Conservation (phyloP, 2,329 filamentous ascomycete genomes). For the Niveomyces coronatus region DNA sequence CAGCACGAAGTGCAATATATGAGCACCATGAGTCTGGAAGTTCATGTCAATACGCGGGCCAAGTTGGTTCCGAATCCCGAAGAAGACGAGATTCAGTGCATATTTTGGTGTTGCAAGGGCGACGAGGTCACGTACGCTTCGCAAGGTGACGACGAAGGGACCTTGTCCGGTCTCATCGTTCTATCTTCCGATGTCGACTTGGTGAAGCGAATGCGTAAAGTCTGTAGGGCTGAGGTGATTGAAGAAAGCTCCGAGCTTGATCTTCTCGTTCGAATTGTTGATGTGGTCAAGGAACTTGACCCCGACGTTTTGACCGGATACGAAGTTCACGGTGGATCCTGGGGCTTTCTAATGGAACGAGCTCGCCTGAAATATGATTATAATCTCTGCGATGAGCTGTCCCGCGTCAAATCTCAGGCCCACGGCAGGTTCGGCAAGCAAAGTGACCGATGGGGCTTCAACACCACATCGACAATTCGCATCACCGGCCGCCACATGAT, state of each 20-base stretch:
- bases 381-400: constrained; percentile 84
- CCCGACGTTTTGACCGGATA: constrained; percentile 92
- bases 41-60: constrained; percentile 81
- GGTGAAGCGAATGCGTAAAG: constrained; percentile 50
- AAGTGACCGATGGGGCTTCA: constrained; percentile 85
- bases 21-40: constrained; percentile 89
- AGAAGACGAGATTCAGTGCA: constrained; percentile 74
- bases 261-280: constrained; percentile 72
- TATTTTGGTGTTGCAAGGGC: constrained; percentile 84
- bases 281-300: constrained; percentile 74
- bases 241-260: constrained; percentile 75
- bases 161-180: constrained; percentile 61
- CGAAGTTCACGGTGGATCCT: constrained; percentile 86
- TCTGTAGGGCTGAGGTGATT: constrained; percentile 53
- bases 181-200: constrained; percentile 53
- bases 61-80: constrained; percentile 79
- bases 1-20: constrained; percentile 85
- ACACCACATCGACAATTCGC: constrained; percentile 80
- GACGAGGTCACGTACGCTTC: constrained; percentile 45
- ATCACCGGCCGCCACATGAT: constrained; percentile 95
- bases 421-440: constrained; percentile 80
- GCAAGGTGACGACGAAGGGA: constrained; percentile 30
- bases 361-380: constrained; percentile 80
- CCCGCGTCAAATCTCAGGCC: constrained; percentile 74
- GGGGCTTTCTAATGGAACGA: constrained; percentile 92